Evolutionary conservation across 1,284 basidiomycete species (phyloP).

Genomic region (Fomes fomentarius): DNA sequence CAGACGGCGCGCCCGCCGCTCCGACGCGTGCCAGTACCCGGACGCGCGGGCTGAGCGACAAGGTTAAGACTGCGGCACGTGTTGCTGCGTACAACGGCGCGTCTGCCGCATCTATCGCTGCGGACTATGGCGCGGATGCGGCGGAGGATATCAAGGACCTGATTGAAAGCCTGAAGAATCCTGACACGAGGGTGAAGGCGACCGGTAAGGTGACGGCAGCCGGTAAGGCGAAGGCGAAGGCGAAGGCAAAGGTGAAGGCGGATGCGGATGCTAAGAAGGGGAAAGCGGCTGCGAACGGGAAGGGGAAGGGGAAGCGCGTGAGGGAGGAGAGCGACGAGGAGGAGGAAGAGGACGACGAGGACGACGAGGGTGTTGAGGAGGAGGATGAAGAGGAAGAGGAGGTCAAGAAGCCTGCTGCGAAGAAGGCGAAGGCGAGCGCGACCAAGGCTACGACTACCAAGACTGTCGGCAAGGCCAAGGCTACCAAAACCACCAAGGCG

Average conservation of each 20-base stretch:
- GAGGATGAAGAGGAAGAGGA: constrained; percentile 20
- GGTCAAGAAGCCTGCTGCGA: constrained; percentile 16
- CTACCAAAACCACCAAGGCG: constrained; percentile 38
- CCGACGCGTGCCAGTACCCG: constrained; percentile 24
- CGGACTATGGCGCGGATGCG: too few species aligned
- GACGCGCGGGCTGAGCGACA: constrained; percentile 27
- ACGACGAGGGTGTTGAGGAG: constrained; percentile 21
- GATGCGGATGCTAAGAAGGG: constrained; percentile 31
- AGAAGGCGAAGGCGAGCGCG: constrained; percentile 3
- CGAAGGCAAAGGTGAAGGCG: constrained; percentile 16
- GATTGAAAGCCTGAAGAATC: too few species aligned
- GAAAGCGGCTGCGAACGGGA: constrained; percentile 20
- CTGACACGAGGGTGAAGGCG: too few species aligned
- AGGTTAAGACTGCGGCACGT: too few species aligned
- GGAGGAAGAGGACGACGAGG: constrained; percentile 21
- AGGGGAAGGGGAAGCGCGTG: constrained; percentile 32
- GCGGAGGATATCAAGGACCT: too few species aligned
- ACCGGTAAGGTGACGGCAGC: too few species aligned
- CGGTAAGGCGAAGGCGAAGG: constrained; percentile 12
- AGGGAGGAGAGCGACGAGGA: constrained; percentile 30
- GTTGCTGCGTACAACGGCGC: constrained; percentile 16
- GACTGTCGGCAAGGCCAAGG: constrained; percentile 13
- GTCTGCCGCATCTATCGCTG: too few species aligned
- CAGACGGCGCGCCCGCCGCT: constrained; percentile 19
- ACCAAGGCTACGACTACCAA: constrained; percentile 24